Base-by-base conservation (phyloP, 2,329 filamentous ascomycete species). In the Colletotrichum orbiculare region DNA sequence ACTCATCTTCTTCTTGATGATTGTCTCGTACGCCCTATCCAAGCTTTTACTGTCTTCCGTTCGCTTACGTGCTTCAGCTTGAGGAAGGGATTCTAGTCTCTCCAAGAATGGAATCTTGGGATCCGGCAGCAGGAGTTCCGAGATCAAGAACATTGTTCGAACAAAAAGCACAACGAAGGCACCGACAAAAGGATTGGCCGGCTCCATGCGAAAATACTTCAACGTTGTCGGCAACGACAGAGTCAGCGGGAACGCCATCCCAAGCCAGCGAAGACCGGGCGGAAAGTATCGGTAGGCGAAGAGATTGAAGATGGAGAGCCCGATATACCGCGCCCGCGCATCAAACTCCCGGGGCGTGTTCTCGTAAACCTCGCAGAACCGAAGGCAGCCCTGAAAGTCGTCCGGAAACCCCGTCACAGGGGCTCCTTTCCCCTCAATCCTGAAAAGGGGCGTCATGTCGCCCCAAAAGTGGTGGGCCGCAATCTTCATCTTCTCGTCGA, bases 241-340 rank as follows among this genome's bases (percentile, higher is more conserved):
- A 12, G 48, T 5, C 6, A 39, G 48, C 2, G 38, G 33, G 10
- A 60, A 45, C 2, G 46, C 46, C 10, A 50, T 38, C 17, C 55
- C 55, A 2, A 59, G 25, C 55, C 55, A 59, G 9, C 55, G 55
- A 11, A 59, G 8, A 11, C 46, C 46, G 0, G 38, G 46, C 3
- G 55, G 55, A 17, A 59, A 59, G 33, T 59, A 59, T 8, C 46
- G 55, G 17, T 50, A 59, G 2, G 55, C 55, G 25, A 59, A 59
- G 11, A 59, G 38, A 15, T 52, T 52, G 55, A 50, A 59, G 7
- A 50, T 37, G 3, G 46, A 50, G 4, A 50, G 37, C 3, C 37
- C 55, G 33, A 50, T 17, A 11, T 43, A 42, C 3, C 38, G 46
- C 6, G 46, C 46, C 4, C 38, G 33, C 38, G 49, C 55, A 8